phyloP scores from a whole-genome alignment of 305 asterid genomes.

The Fraxinus paxiana region DNA sequence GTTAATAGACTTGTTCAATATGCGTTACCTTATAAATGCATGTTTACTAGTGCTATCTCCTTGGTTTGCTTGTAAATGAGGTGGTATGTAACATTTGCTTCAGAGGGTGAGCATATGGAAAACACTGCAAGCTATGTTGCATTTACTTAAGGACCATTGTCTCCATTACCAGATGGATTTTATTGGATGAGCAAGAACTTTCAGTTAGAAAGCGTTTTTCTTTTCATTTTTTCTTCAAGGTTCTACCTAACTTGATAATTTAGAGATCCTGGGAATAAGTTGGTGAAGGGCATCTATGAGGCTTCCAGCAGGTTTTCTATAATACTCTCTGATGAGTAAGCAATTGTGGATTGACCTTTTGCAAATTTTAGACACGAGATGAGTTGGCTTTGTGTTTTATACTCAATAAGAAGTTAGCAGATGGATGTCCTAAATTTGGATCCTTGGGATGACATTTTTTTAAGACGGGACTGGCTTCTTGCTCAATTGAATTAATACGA shows the following conservation, averaged over 20 bases:
- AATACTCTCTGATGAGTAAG: conserved; percentile 22
- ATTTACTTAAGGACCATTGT: conserved; percentile 14
- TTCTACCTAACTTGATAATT: conserved; percentile 11
- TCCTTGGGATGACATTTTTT: conserved; percentile 1
- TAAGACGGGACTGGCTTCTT: conserved; percentile 9
- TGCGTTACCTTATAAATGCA: conserved; percentile 29
- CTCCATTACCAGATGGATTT: conserved; percentile 15
- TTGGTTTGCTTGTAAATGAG: conserved; percentile 24
- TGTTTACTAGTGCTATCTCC: conserved; percentile 31
- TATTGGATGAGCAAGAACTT: conserved; percentile 26
- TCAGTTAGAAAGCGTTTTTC: conserved; percentile 8
- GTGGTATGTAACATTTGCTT: conserved; percentile 25
- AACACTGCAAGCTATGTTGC: conserved; percentile 25
- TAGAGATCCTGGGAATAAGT: conserved; percentile 27
- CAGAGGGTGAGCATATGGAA: conserved; percentile 34
- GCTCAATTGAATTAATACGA: not conserved
- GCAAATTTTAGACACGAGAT: conserved; percentile 23
- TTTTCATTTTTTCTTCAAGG: conserved; percentile 16
- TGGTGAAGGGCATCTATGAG: conserved; percentile 13
- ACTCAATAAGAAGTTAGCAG: conserved; percentile 16
- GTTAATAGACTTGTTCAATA: conserved; percentile 28
- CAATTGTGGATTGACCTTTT: conserved; percentile 23
- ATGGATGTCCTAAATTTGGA: conserved; percentile 16
- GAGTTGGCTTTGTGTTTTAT: conserved; percentile 17
- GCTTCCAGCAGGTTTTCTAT: conserved; percentile 21